Conservation (phyloP, 768 basidiomycete species). For the Lactarius evosmus region DNA sequence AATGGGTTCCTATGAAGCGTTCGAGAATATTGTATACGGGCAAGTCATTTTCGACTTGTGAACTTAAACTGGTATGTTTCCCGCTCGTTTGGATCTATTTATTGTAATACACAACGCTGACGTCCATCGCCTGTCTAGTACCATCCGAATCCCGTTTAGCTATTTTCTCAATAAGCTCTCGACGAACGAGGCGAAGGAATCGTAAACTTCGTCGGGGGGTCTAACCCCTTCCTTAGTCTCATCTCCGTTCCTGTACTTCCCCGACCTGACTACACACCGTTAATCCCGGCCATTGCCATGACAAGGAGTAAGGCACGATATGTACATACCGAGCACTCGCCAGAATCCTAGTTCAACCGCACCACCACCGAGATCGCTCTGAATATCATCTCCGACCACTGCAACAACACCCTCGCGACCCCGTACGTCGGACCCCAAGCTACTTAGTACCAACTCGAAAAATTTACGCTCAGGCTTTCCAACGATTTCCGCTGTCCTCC, state of each 20-base stretch:
- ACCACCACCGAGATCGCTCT: constrained; percentile 61
- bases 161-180: constrained; percentile 40
- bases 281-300: constrained; percentile 14
- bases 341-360: constrained; percentile 57
- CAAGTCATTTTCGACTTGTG: constrained; percentile 79
- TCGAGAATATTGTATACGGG: constrained; percentile 69
- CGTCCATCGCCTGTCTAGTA: constrained; percentile 9
- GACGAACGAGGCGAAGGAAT: constrained; percentile 53
- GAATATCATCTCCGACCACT: constrained; percentile 65
- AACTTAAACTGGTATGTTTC: constrained; percentile 32
- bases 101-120: constrained; percentile 13
- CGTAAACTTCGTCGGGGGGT: constrained; percentile 52
- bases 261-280: constrained; percentile 51
- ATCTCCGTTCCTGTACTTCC: constrained; percentile 64
- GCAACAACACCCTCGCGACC: constrained; percentile 38
- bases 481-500: constrained; percentile 48
- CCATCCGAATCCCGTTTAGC: constrained; percentile 3
- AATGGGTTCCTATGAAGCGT: constrained; percentile 55
- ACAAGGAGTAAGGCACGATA: constrained; percentile 7
- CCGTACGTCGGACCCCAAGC: constrained; percentile 36
- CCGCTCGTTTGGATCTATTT: constrained; percentile 2
- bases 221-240: constrained; percentile 41
- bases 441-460: constrained; percentile 53
- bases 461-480: constrained; percentile 63
- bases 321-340: constrained; percentile 55